Evolutionary conservation across 2,329 filamentous ascomycete genomes (phyloP), one percentile per base, ranked within the genome.

Genomic region (Diaporthe destruens): DNA sequence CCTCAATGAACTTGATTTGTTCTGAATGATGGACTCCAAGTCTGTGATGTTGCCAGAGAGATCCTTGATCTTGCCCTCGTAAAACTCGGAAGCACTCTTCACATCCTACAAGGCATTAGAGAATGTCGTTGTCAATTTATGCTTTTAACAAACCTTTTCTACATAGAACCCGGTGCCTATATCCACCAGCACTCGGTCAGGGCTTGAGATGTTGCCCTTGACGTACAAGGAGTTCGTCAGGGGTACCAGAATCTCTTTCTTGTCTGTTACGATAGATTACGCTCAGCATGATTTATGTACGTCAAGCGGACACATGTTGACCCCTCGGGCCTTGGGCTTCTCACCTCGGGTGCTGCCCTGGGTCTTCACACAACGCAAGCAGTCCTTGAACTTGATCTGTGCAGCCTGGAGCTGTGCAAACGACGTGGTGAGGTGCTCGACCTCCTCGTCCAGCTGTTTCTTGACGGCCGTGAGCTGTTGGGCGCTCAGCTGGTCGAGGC

Each of bases 171-270:
- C 96, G 0, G 96, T 98, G 25, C 96, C 96, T 25, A 98, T 91
- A 81, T 98, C 96, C 53, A 98, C 94, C 72, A 98, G 87, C 8
- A 98, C 94, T 74, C 91, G 91, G 72, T 94, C 89, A 1, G 92
- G 88, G 81, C 92, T 90, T 57, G 93, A 88, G 53, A 98, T 86
- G 51, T 89, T 91, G 42, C 96, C 97, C 34, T 93, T 93, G 20
- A 99, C 96, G 83, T 99, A 99, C 39, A 99, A 88, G 0, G 95
- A 98, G 78, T 94, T 96, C 16, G 96, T 99, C 75, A 99, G 84
- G 0, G 97, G 96, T n/a, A 99, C 94, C 25, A 99, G 89, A 61
- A 98, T 92, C 9, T 83, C 86, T 82, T 90, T 87, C 65, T 80
- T 80, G 70, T 81, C 81, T 81, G 70, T 59, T 59, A 61, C 18